Evolutionary conservation across 371 early-diverging fungal genomes (phyloP).

Genomic region (Phascolomyces articulosus): DNA sequence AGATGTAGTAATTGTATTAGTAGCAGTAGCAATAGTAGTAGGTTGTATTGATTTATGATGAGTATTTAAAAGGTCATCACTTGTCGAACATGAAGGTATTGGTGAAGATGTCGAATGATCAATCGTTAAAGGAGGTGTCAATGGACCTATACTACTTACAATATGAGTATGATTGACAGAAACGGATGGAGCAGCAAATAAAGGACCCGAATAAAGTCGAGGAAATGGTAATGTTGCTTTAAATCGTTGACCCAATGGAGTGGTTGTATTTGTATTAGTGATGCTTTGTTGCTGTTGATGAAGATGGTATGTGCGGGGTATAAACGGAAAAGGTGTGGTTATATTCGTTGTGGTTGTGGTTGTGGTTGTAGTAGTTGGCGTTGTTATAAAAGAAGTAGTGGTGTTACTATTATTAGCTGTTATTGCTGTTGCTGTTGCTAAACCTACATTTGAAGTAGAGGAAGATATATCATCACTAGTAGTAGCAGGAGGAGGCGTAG

Average conservation of each 20-base stretch:
- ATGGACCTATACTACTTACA: slow-evolving; percentile 14
- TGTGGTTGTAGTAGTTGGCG: neutral
- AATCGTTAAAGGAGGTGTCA: slow-evolving; percentile 16
- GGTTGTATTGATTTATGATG: too few species aligned
- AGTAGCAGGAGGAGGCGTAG: neutral
- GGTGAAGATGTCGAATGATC: slow-evolving; percentile 3
- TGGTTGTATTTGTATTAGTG: too few species aligned
- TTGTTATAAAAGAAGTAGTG: neutral
- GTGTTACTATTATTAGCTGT: neutral
- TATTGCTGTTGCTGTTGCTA: neutral
- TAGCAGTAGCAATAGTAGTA: too few species aligned
- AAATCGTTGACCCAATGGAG: slow-evolving; percentile 6
- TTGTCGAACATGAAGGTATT: neutral
- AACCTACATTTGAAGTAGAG: too few species aligned
- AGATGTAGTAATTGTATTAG: too few species aligned
- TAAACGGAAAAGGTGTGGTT: slow-evolving; percentile 4
- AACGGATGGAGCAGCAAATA: slow-evolving; percentile 15
- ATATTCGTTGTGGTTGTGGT: neutral
- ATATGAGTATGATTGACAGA: slow-evolving; percentile 8
- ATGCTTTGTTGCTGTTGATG: neutral
- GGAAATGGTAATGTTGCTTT: slow-evolving; percentile 11
- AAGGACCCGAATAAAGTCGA: slow-evolving; percentile 13
- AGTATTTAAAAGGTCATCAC: neutral
- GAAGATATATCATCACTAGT: neutral
- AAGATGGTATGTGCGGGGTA: neutral